Base-by-base conservation (phyloP, 495 filamentous ascomycete genomes). In the Penicillium waksmanii region DNA sequence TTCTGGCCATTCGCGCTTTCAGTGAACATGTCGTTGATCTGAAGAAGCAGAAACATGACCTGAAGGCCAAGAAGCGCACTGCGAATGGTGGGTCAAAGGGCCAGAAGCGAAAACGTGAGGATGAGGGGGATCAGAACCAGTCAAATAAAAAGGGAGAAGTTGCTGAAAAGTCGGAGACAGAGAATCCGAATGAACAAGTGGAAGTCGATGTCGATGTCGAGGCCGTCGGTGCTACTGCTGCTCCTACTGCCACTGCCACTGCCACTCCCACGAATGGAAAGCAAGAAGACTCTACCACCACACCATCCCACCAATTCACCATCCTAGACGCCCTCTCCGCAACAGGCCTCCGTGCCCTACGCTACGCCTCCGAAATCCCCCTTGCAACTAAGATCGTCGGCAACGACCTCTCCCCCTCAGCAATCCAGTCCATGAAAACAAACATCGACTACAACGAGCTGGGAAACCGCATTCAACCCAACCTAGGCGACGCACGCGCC, bases 271-370 rank as follows among this genome's bases (percentile, higher is more conserved):
- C 33, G 3, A 46, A 35, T n/a, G 67, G 40, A 21, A 59, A 60
- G 36, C 31, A 62, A 21, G 54, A 60, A 18, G 48, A 51, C 3
- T 10, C 56, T 5, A 23, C 51, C 27, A 6, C 62, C 27, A 6
- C 62, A 5, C 50, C 64, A 31, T 31, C 27, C 27, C 27, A 31
- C 5, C 57, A 66, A 38, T 95, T 97, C 64, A 88, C 84, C 4
- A 94, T 98, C 42, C 87, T 98, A 17, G 95, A 98, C 73, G 95
- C 95, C 4, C 83, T 98, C 25, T 98, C 96, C 11, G 95, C 95
- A 13, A 96, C 94, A 21, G 95, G 96, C 13, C 83, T 98, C 15
- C 89, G 95, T 55, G 95, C 95, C 19, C 75, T 98, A 35, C 90
- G 95, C 47, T 98, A 98, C 75, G 89, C 91, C 27, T 87, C 90